Base-by-base conservation (phyloP, 192 early-diverging fungal genomes). In the Rhizophlyctis rosea region DNA sequence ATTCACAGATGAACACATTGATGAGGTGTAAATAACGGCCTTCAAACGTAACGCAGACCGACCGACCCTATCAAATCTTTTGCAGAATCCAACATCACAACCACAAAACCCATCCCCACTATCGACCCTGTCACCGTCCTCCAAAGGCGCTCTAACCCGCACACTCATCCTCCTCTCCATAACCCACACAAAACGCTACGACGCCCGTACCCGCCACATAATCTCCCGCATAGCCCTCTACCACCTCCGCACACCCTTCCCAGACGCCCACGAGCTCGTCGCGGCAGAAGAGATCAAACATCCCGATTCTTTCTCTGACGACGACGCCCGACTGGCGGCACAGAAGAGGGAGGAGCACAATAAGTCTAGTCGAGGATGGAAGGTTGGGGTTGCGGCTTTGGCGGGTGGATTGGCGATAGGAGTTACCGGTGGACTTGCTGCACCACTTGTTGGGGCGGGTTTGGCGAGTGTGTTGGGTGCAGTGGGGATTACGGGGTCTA, bases 381-480 rank as follows among this genome's bases (percentile, higher is more conserved):
- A 73, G 56, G 65, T 77, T 21, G 80, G 80, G 1, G 62, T 75
- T 1, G 80, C 76, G 1, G 66, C 75, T 4, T 68, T 67, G 5
- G 68, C 74, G 4, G 80, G 76, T 14, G 80, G 69, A 21, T 68
- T 73, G 25, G 72, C 76, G 14, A 75, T 82, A 25, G 80, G 76
- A 11, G 53, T 78, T 11, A 82, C 80, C 0, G 81, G 77, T 3
- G 81, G 81, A 7, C 57, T 82, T 27, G 81, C 81, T 3, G 75
- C 81, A 5, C 81, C 81, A 2, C 48, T 82, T 25, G 74, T 82
- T 57, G 77, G 73, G 2, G 81, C 81, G 4, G 81, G 81, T 1
- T 61, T 82, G 59, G 77, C 73, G 21, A 73, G 73, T 2, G 52
- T 79, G 25, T 33, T 67, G 3, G 65, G 65, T 5, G 65, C 65